phyloP scores from a whole-genome alignment of 345 rosid species.

The Isatis tinctoria region DNA sequence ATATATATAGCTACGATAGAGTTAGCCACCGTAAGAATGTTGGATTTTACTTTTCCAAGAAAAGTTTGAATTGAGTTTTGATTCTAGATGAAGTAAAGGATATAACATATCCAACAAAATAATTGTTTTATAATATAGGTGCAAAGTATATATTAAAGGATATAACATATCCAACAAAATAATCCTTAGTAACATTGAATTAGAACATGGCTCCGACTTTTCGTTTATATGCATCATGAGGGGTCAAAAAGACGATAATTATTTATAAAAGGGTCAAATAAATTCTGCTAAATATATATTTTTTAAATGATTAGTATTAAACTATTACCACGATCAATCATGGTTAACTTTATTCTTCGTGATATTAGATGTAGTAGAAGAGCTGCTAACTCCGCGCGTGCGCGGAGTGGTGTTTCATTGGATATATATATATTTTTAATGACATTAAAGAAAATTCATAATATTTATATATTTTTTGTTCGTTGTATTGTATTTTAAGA shows the following conservation, averaged over 20 bases:
- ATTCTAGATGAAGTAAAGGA: neutral
- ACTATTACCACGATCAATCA: neutral
- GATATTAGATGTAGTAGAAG: neutral
- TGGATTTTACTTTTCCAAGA: neutral
- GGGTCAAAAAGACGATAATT: neutral
- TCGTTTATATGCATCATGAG: neutral
- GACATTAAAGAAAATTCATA: too few relatives aligned
- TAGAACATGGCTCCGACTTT: neutral
- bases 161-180: too few relatives aligned
- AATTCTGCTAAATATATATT: neutral
- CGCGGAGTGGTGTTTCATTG: too few relatives aligned
- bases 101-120: neutral
- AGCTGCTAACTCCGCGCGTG: too few relatives aligned
- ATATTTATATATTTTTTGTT: too few relatives aligned
- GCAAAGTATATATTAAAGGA: neutral
- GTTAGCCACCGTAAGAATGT: neutral
- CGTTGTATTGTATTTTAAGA: too few relatives aligned
- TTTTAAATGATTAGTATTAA: neutral
- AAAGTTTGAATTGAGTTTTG: slow-evolving; percentile 2
- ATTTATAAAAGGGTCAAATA: neutral
- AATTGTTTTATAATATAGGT: neutral
- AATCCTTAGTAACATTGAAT: neutral
- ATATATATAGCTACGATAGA: neutral
- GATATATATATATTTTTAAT: too few relatives aligned
- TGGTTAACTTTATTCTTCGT: neutral